phyloP scores from a whole-genome alignment of 2,329 filamentous ascomycete species.

The Rhynchosporium secalis region DNA sequence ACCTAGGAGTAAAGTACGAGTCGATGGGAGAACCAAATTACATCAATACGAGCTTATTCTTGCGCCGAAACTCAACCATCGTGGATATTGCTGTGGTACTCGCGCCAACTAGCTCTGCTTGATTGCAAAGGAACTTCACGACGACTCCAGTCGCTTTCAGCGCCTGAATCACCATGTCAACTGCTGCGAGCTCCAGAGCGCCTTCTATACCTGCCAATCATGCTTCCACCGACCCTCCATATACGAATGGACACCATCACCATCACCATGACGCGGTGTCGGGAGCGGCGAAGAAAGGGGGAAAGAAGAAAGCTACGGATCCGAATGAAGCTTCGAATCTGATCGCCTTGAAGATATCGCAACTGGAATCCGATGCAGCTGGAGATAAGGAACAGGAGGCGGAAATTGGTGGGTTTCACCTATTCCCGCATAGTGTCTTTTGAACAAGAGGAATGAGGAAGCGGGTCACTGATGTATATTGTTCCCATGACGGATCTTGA shows the following conservation, averaged over 20 bases:
- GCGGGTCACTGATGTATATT: background rate
- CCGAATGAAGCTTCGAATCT: constrained; percentile 89
- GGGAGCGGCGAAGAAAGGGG: constrained; percentile 70
- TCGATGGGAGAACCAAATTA: constrained; percentile 20
- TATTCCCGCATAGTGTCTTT: constrained; percentile 18
- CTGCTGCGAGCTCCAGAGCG: constrained; percentile 41
- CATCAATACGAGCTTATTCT: constrained; percentile 16
- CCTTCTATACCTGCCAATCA: constrained; percentile 41
- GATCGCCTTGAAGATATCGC: constrained; percentile 88
- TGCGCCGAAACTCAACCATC: constrained; percentile 21
- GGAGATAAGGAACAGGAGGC: constrained; percentile 94
- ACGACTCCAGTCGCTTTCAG: constrained; percentile 9
- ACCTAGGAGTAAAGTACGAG: constrained; percentile 21
- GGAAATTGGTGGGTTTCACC: constrained; percentile 77
- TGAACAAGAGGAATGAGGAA: background rate
- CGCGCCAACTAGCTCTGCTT: constrained; percentile 30
- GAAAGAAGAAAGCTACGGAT: constrained; percentile 81
- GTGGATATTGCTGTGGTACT: constrained; percentile 25
- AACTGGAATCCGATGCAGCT: constrained; percentile 89
- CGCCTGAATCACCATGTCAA: constrained; percentile 37
- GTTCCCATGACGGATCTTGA: background rate
- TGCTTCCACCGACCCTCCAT: constrained; percentile 34
- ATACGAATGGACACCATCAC: constrained; percentile 41
- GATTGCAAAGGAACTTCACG: constrained; percentile 5
- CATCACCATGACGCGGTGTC: constrained; percentile 49